A percentile compares a stretch with the other conserved stretches of the same genome.
These are phyloP conservation scores for Fraxinus greggii DNA, from an alignment of 305 asterid species.

Conservation along the genomic window DNA sequence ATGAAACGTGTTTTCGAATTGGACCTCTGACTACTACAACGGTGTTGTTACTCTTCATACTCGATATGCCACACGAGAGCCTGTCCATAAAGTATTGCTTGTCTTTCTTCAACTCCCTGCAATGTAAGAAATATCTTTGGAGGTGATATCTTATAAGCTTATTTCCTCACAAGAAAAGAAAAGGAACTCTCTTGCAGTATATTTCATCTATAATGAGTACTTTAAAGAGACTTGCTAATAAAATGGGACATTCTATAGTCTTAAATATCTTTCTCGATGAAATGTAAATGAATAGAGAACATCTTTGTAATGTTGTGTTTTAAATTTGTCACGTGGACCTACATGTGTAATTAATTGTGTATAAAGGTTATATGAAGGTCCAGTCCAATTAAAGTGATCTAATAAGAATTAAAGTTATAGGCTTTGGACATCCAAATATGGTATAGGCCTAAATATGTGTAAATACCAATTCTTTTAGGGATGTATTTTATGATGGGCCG, in stretches of 20 bases:
- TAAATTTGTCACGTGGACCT: no score
- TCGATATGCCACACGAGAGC: conserved; percentile 58
- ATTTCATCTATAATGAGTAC: neutral
- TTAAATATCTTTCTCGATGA: neutral
- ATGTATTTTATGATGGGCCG: no score
- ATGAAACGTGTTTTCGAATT: conserved; percentile 37
- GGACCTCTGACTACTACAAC: conserved; percentile 47
- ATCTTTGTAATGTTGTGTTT: neutral
- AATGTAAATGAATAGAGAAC: neutral
- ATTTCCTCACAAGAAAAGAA: neutral
- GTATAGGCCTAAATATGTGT: no score
- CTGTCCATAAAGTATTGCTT: conserved; percentile 59
- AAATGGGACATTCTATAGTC: neutral
- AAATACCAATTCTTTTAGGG: no score
- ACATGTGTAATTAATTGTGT: no score
- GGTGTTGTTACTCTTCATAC: conserved; percentile 46
- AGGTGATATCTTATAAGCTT: neutral
- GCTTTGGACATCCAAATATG: no score
- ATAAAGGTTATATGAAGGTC: no score
- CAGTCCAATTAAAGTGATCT: no score
- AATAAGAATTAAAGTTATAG: no score
- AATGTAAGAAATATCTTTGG: neutral
- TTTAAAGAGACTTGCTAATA: neutral
- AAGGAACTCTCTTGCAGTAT: neutral
- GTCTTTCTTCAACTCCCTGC: conserved; percentile 76